Conservation (phyloP, 2,329 filamentous ascomycete genomes). For the Talaromyces sp. region DNA sequence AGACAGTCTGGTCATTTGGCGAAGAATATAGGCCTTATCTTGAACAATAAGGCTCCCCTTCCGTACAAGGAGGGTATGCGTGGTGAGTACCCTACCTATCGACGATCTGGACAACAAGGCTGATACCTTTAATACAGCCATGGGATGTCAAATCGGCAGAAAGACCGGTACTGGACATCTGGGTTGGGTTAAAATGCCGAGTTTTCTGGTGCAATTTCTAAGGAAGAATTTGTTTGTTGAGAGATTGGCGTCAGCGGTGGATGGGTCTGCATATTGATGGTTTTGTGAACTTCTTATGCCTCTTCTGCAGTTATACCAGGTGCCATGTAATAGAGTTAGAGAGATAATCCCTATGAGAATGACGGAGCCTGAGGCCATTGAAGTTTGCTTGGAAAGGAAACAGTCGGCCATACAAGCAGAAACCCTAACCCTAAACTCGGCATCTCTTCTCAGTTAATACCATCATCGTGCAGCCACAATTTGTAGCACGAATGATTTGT, state of each 20-base stretch:
- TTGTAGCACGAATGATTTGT: background rate
- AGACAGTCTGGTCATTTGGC: slow-evolving; percentile 9
- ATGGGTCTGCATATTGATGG: slow-evolving; percentile 9
- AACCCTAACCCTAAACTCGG: background rate
- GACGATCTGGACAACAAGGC: too few species aligned
- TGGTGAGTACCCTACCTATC: background rate
- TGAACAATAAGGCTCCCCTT: background rate
- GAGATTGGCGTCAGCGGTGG: background rate
- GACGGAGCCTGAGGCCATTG: background rate
- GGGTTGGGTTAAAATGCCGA: background rate
- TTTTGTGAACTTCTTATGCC: background rate
- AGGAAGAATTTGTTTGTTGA: slow-evolving; percentile 10
- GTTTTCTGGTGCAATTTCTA: background rate
- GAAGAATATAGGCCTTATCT: slow-evolving; percentile 7
- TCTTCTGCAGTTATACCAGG: background rate
- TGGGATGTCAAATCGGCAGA: slow-evolving; percentile 12
- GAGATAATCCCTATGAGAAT: background rate
- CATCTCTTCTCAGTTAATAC: background rate
- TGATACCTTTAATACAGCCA: background rate
- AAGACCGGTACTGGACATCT: slow-evolving; percentile 10
- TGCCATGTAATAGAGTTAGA: background rate
- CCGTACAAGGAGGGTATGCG: background rate
- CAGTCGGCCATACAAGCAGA: background rate
- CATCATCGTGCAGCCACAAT: background rate
- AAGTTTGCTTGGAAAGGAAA: background rate